Conservation (phyloP, 306 rosid genomes). For the Lagenaria siceraria region DNA sequence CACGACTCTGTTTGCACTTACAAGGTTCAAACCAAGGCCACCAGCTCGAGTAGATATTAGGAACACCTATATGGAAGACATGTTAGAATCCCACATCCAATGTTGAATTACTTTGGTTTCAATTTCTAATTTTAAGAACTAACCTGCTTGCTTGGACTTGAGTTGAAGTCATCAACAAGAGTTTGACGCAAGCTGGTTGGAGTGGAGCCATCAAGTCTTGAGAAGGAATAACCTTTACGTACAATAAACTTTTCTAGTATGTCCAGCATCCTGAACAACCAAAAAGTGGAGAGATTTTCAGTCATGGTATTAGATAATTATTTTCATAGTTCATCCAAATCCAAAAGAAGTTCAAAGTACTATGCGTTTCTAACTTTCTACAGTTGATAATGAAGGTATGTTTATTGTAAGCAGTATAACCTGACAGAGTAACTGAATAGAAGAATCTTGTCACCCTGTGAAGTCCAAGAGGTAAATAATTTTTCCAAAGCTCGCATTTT, state of each 20-base stretch:
- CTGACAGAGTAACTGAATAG: conserved; percentile 92
- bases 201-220: conserved; percentile 94
- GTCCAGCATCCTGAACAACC: conserved; percentile 60
- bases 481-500: conserved; percentile 89
- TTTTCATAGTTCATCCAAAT: neutral
- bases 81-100: conserved; percentile 1
- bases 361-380: neutral
- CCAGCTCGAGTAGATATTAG: conserved; percentile 94
- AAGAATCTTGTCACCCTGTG: conserved; percentile 82
- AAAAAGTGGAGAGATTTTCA: no score
- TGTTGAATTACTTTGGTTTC: neutral
- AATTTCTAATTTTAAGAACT: neutral
- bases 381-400: neutral
- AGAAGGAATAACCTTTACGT: conserved; percentile 80
- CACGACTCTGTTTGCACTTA: conserved; percentile 91
- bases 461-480: conserved; percentile 58
- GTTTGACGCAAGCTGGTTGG: conserved; percentile 72
- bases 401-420: conserved; percentile 12
- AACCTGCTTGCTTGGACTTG: conserved; percentile 90
- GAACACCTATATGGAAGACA: conserved; percentile 47
- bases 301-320: no score
- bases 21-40: conserved; percentile 95
- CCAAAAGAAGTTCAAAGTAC: neutral
- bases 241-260: conserved; percentile 82
- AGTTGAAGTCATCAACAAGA: conserved; percentile 81